A percentile compares a stretch with the other conserved stretches of the same genome.
Evolutionary conservation across 2,329 filamentous ascomycete species (phyloP).

Genomic region (Oidium heveae): DNA sequence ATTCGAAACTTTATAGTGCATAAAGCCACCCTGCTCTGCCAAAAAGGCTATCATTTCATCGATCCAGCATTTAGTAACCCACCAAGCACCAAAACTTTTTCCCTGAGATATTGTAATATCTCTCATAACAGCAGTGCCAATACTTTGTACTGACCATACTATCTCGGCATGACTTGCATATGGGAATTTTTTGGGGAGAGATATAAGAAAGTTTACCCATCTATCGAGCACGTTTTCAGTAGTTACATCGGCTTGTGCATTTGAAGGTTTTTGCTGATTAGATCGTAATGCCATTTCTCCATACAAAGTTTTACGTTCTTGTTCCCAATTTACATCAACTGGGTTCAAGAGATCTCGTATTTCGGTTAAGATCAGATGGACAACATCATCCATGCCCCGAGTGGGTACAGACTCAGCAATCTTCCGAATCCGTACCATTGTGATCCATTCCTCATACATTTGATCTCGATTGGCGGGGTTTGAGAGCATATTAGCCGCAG

Average conservation of each 20-base stretch:
- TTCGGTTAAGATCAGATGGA: conserved; percentile 35
- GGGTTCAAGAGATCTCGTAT: conserved; percentile 48
- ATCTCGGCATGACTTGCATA: conserved; percentile 48
- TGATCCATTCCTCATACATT: conserved; percentile 86
- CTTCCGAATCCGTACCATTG: conserved; percentile 34
- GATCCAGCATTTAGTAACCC: conserved; percentile 86
- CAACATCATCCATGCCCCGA: conserved; percentile 39
- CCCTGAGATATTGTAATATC: conserved; percentile 59
- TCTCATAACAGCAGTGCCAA: conserved; percentile 54
- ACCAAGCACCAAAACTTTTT: conserved; percentile 72
- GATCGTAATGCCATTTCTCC: conserved; percentile 27
- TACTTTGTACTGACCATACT: conserved; percentile 48
- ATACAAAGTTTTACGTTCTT: conserved; percentile 35
- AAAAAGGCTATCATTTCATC: conserved; percentile 87
- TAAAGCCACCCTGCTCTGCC: conserved; percentile 73
- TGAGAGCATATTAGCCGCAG: conserved; percentile 76
- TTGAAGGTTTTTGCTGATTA: conserved; percentile 18
- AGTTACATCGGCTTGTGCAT: conserved; percentile 17
- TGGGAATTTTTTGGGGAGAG: conserved; percentile 45
- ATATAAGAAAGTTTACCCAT: conserved; percentile 49
- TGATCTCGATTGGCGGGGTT: conserved; percentile 73
- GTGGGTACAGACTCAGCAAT: conserved; percentile 37
- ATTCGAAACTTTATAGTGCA: conserved; percentile 26
- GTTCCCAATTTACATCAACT: conserved; percentile 35
- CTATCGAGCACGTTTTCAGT: conserved; percentile 49